Evolutionary conservation across 257 asterid genomes (phyloP), one percentile per base, ranked within the genome.

Genomic region (Agastache rugosa): DNA sequence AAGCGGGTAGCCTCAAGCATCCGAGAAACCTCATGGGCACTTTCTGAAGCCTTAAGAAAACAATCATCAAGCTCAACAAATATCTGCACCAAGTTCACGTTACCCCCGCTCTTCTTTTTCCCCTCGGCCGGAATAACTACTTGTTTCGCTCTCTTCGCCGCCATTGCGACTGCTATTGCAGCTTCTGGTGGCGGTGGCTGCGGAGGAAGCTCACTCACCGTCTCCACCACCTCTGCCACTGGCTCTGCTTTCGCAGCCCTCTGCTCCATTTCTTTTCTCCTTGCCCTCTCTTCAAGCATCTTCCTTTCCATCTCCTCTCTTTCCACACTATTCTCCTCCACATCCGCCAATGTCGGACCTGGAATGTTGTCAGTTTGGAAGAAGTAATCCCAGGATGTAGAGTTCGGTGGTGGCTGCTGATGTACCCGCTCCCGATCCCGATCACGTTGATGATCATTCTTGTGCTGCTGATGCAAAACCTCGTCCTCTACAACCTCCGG

Each of bases 1-100:
- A 94, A 82, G 25, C 97, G 92, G 67, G 91, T 89, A 0, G 98
- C 98, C 85, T 94, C 97, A 1, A 94, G 97, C 97, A 91, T 90
- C 67, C 96, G 81, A 2, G 96, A 89, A 22, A 94, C 96, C 22
- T 92, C 99, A 7, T 92, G 92, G 73, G 97, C 97, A 79, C 99
- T 90, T 76, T 94, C 92, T 0, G 92, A 94, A 44, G 97, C 97
- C 85, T 87, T 85, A 5, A 94, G 97, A 76, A 94, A 94, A 75
- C 90, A 90, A 81, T 94, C 99, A 85, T 94, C 99, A 62, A 94
- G 88, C 3, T 85, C 91, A 37, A 79, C 79, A 64, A 92, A 92
- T 80, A 94, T 86, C 75, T 86, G 85, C 79, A 81, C 53, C 79
- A 93, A 76, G 77, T 80, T 91, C 63, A 77, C 70, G 74, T 61